Base-by-base conservation (phyloP, 2,329 filamentous ascomycete species). In the Tolypocladium endophyticum region DNA sequence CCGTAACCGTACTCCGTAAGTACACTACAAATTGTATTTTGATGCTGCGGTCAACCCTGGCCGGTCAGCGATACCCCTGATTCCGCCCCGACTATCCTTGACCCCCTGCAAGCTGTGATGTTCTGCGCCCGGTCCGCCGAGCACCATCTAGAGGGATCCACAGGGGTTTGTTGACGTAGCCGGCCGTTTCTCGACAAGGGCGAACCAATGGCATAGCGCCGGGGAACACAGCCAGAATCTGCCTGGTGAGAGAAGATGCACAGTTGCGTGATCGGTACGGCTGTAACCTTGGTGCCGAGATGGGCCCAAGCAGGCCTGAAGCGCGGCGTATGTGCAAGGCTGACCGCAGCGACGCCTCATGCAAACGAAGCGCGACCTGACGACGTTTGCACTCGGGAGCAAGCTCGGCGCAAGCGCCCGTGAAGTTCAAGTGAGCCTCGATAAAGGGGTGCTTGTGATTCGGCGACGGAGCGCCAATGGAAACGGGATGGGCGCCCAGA, bases 1-100 rank as follows among this genome's bases (percentile, higher is more conserved):
- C 43, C 43, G 43, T 47, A 16, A 23, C 43, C n/a, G 43, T 25
- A 18, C 35, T 18, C 38, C 35, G 9, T 18, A 43, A 25, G 43
- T 25, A 18, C 35, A 25, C 38, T 47, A 18, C 11, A 43, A 25
- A 33, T 30, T 35, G 36, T 23, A n/a, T 58, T 54, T 47, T 33
- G 53, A 56, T 50, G 54, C 53, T 58, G 56, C 35, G 56, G 57
- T 59, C 35, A n/a, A 59, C 57, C 43, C 59, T 38, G 41, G 60
- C 47, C 43, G 18, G 58, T 52, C 58, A 59, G 54, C 53, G 43
- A 57, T 18, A 52, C 56, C 59, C 59, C 59, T 60, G 59, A 59
- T 53, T 28, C 57, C 35, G 30, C 35, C 52, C 33, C 36, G 33
- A 16, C 8, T 41, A 38, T 30, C 58, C 33, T 28, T 33, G 36